Base-by-base conservation (phyloP, 768 basidiomycete species). In the Rhodotorula kratochvilovae region DNA sequence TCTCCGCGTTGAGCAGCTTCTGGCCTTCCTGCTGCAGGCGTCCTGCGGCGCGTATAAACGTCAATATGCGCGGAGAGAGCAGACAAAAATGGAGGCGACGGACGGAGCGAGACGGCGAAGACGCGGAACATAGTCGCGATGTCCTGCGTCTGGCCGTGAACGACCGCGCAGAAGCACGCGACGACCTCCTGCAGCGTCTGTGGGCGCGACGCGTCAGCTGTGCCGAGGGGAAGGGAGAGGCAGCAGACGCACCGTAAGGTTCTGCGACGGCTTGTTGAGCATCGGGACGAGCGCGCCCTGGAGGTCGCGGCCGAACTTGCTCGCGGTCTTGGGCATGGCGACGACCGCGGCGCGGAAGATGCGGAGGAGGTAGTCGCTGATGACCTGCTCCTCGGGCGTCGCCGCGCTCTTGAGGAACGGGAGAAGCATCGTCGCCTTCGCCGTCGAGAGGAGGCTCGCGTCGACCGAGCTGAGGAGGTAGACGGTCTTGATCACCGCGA, bases 111-210 rank as follows among this genome's bases (percentile, higher is more conserved):
- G 29, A 53, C 56, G n/a, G 15, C 15, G 72, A 97, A 79, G 8
- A 97, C 83, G 45, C 87, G 88, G 35, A 92, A 85, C 27, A 97
- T 83, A 46, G 87, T 85, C 25, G 81, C 81, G 76, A 88, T 95
- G 75, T 97, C 92, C 69, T 91, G 90, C 0, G 96, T 97, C 27
- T 98, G 84, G 74, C 90, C 82, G 61, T 88, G 87, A 2, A 94
- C 88, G 2, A 90, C 89, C 0, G 86, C 85, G 78, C 93, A 95
- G 82, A 95, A 88, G 74, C 94, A 97, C 1, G 91, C 91, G 23
- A 98, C 90, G 21, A 87, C 87, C 80, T 97, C 96, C 82, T 94
- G 92, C 43, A 98, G 80, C 31, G 89, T 88, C 89, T 93, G 73
- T n/a, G 19, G 29, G 48, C 35, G 53, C 58, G 35, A 56, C 45